Base-by-base conservation (phyloP, 2,329 filamentous ascomycete species). In the Hymenoscyphus occultus region DNA sequence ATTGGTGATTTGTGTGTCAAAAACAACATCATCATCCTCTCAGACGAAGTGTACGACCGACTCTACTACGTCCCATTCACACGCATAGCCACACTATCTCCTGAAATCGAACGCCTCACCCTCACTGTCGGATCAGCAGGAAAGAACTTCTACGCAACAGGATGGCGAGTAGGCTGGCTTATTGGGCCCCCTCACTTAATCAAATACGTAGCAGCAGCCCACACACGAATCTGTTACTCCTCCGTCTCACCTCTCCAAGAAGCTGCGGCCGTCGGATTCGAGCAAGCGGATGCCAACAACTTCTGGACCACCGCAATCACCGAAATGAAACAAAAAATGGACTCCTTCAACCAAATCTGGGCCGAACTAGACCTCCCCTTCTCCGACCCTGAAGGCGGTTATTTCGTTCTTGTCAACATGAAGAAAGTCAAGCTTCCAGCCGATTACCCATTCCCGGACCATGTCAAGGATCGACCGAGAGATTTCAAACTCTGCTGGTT, bases 401-500 rank as follows among this genome's bases (percentile, higher is more conserved):
- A 99, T 81, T 99, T 99, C 75, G 92, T 99, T 48, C 86, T 99
- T 62, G 95, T 92, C 69, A 99, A 99, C 80, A 89, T 98, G 83
- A 83, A 86, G 64, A 93, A 94, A 76, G 92, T 99, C 64, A 87
- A 90, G 76, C 76, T 99, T 5, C 95, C 95, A 0, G 84, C 83
- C 4, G 88, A 88, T 75, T 99, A 98, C 77, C 85, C 89, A 0
- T 98, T 98, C 82, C 95, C 95, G 35, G 83, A 89, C 1, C 92
- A 97, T 75, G 94, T 99, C 42, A 91, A 90, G 14, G 88, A 83
- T 74, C 86, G 95, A 1, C 92, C 95, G 31, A 84, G 95, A 39
- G 95, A 99, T 77, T 99, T 98, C 80, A 92, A 96, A 82, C 85
- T 99, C 58, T 87, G 88, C 42, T 99, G 94, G 94, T 98, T 98